Percentiles rank a stretch among this genome's conserved stretches.
phyloP scores from a whole-genome alignment of 2,329 filamentous ascomycete species.

The Colletotrichum tamarilloi region DNA sequence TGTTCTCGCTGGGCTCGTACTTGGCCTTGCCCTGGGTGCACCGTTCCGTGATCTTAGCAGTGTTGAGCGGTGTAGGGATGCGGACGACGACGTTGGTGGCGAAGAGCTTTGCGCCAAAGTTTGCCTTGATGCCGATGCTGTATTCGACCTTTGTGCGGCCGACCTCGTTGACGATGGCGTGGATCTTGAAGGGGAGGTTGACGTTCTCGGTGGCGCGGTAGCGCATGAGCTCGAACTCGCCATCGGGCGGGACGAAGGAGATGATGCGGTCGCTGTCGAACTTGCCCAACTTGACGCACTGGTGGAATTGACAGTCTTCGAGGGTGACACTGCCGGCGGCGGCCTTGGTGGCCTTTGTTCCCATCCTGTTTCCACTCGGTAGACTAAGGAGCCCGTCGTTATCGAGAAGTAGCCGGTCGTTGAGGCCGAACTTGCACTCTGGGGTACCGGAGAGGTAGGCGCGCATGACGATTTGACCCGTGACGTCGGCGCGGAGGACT shows the following conservation, averaged over 20 bases:
- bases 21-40: constrained; percentile 97
- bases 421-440: constrained; percentile 98
- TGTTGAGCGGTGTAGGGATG: constrained; percentile 96
- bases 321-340: constrained; percentile 95
- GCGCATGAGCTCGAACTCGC: constrained; percentile 98
- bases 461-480: constrained; percentile 98
- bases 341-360: constrained; percentile 91
- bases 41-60: constrained; percentile 90
- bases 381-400: constrained; percentile 73
- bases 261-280: constrained; percentile 98
- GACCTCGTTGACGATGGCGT: constrained; percentile 97
- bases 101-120: constrained; percentile 96
- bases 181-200: constrained; percentile 98
- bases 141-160: constrained; percentile 98
- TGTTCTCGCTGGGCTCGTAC: constrained; percentile 97
- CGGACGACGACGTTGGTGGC: constrained; percentile 95
- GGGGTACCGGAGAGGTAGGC: constrained; percentile 96
- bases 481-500: constrained; percentile 94
- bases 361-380: constrained; percentile 80
- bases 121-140: constrained; percentile 96
- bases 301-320: constrained; percentile 98
- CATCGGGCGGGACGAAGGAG: constrained; percentile 95
- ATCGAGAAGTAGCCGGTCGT: constrained; percentile 94
- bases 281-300: constrained; percentile 96
- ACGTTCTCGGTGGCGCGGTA: constrained; percentile 99